Evolutionary conservation across 2,329 filamentous ascomycete genomes (phyloP), one percentile per base, ranked within the genome.

Genomic region (Aspergillus ochraceoroseus): DNA sequence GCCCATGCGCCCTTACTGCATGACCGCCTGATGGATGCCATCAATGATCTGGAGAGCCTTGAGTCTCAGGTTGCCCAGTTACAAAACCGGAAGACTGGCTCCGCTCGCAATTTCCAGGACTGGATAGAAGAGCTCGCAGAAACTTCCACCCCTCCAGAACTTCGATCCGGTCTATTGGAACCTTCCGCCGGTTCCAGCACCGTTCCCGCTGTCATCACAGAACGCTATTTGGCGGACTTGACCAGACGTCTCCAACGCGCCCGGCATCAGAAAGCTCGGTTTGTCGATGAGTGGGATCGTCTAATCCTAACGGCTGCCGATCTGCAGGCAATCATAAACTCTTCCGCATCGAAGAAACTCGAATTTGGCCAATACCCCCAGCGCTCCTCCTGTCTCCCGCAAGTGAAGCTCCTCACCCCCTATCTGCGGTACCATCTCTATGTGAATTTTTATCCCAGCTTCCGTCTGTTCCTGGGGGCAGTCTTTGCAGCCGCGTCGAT

Each of bases 51-150:
- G 12, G 87, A 94, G 52, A 81, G 87, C 44, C 70, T 95, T 11
- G 89, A 95, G 61, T 73, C 76, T 3, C 87, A 94, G 58, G 83
- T 96, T 2, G 68, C 76, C 13, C 85, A 92, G 60, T 72, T 98
- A 27, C 80, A 82, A 50, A 80, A 82, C 50, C 79, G 88, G 52
- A 95, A 95, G 70, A 82, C 79, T 2, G 87, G 85, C 11, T 85
- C 80, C 15, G 82, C 86, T 4, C 70, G 72, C 39, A 77, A 84
- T 28, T 92, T 89, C 57, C 79, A 82, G 52, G 89, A 95, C 53
- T 98, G 92, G 92, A 94, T 98, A 50, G 90, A 96, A 52, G 92
- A 98, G 58, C 70, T 98, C 20, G 82, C 80, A 2, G 90, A 96
- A 49, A 78, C 83, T 48, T 80, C 81, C 30, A 82, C 77, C 53